A percentile compares a stretch with the other conserved stretches of the same genome.
Conservation (phyloP, 2,329 filamentous ascomycete species). For the Penicillium sp. region DNA sequence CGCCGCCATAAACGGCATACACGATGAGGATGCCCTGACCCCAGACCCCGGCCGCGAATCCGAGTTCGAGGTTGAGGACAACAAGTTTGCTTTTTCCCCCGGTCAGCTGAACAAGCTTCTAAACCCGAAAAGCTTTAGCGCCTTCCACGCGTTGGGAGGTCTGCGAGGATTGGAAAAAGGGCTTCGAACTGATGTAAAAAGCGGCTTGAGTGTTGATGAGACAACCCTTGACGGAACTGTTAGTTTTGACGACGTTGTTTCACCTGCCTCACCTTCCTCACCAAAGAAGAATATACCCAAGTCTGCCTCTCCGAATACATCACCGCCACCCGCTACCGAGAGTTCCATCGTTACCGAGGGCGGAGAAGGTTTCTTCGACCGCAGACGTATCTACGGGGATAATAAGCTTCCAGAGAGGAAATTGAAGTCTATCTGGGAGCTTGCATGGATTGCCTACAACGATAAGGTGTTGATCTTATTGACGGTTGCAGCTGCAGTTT, state of each 20-base stretch:
- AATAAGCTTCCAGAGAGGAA: constrained; percentile 68
- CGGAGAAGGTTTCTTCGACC: constrained; percentile 50
- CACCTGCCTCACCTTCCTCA: not conserved
- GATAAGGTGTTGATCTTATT: constrained; percentile 75
- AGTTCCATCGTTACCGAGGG: constrained; percentile 6
- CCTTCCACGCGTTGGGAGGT: constrained; percentile 73
- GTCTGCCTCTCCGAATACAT: constrained; percentile 21
- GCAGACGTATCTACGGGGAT: constrained; percentile 66
- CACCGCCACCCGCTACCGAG: constrained; percentile 4
- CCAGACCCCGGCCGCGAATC: constrained; percentile 70
- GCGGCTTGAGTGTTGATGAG: constrained; percentile 71
- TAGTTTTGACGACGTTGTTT: constrained; percentile 61
- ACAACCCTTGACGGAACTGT: constrained; percentile 61
- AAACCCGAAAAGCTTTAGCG: constrained; percentile 73
- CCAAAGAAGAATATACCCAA: constrained; percentile 27
- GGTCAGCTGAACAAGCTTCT: constrained; percentile 73
- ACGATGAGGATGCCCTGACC: constrained; percentile 61
- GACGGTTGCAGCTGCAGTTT: constrained; percentile 69
- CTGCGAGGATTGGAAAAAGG: constrained; percentile 71
- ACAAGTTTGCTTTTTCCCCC: constrained; percentile 69
- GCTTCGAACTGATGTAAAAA: constrained; percentile 61
- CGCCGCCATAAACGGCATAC: constrained; percentile 57
- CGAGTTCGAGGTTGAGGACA: constrained; percentile 65
- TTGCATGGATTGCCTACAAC: constrained; percentile 79
- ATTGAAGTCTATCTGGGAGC: constrained; percentile 64